phyloP scores from a whole-genome alignment of 345 rosid species.

The Noccaea caerulescens region DNA sequence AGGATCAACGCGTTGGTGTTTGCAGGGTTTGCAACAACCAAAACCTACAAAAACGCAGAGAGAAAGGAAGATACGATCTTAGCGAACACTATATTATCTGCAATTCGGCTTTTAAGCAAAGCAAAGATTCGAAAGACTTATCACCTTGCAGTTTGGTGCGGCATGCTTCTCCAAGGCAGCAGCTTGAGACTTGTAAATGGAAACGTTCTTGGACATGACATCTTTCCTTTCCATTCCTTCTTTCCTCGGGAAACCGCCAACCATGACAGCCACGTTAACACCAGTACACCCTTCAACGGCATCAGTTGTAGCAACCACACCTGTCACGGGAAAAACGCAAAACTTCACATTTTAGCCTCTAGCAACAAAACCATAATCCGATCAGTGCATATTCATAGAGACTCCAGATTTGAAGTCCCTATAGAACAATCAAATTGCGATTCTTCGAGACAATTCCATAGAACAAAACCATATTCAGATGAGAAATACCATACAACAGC shows the following conservation, averaged over 20 bases:
- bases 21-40: slow-evolving; percentile 99
- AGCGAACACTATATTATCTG: too few relatives aligned
- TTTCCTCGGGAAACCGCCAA: slow-evolving; percentile 97
- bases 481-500: too few relatives aligned
- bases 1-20: slow-evolving; percentile 96
- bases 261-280: slow-evolving; percentile 86
- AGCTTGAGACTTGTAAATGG: slow-evolving; percentile 97
- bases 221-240: slow-evolving; percentile 99
- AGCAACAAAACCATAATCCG: slow-evolving; percentile 2
- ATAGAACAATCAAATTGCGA: too few relatives aligned
- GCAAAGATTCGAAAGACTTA: not conserved
- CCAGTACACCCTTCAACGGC: slow-evolving; percentile 96
- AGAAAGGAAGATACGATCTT: too few relatives aligned
- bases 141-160: slow-evolving; percentile 95
- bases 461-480: too few relatives aligned
- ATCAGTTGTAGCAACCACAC: slow-evolving; percentile 97
- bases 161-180: slow-evolving; percentile 92
- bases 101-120: too few relatives aligned
- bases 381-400: not conserved
- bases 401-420: too few relatives aligned
- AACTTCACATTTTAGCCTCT: not conserved
- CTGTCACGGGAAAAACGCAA: slow-evolving; percentile 41
- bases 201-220: slow-evolving; percentile 95
- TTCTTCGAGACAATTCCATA: too few relatives aligned
- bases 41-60: slow-evolving; percentile 55